Evolutionary conservation across 179 eudicot genomes (phyloP).

Genomic region (Beta lomatogona): DNA sequence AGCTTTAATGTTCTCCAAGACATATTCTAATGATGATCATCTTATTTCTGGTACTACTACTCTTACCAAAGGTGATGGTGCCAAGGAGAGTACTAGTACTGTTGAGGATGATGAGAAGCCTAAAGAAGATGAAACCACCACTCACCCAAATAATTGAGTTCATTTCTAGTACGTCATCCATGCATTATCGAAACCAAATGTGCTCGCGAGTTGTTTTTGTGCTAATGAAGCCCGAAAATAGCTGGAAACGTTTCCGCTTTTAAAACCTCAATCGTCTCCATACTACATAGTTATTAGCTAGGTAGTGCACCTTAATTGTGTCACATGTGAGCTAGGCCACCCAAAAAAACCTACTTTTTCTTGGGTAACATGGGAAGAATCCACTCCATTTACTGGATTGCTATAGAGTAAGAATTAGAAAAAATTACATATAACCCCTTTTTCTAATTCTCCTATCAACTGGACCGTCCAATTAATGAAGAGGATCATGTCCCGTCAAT

Average conservation of each 20-base stretch:
- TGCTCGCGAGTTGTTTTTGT: too few relatives aligned
- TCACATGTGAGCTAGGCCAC: too few relatives aligned
- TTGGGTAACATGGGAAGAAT: neutral
- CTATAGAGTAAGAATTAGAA: neutral
- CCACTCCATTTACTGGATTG: neutral
- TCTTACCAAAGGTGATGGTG: neutral
- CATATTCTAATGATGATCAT: neutral
- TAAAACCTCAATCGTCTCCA: too few relatives aligned
- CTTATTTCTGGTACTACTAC: neutral
- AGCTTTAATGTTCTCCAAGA: constrained; percentile 13
- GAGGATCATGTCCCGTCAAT: constrained; percentile 10
- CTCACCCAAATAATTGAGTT: neutral
- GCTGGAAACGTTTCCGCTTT: too few relatives aligned
- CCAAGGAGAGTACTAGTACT: neutral
- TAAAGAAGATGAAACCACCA: constrained; percentile 17
- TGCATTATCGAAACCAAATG: too few relatives aligned
- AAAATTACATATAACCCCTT: neutral
- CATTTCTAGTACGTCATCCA: too few relatives aligned
- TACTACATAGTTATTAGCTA: too few relatives aligned
- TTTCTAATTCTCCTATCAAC: neutral
- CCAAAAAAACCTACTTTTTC: neutral
- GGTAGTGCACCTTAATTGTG: too few relatives aligned
- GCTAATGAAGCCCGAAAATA: too few relatives aligned
- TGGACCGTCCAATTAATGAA: neutral
- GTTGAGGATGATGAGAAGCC: constrained; percentile 20